Evolutionary conservation across 495 filamentous ascomycete genomes (phyloP).

Genomic region (Hypoxylon crocopeplum): DNA sequence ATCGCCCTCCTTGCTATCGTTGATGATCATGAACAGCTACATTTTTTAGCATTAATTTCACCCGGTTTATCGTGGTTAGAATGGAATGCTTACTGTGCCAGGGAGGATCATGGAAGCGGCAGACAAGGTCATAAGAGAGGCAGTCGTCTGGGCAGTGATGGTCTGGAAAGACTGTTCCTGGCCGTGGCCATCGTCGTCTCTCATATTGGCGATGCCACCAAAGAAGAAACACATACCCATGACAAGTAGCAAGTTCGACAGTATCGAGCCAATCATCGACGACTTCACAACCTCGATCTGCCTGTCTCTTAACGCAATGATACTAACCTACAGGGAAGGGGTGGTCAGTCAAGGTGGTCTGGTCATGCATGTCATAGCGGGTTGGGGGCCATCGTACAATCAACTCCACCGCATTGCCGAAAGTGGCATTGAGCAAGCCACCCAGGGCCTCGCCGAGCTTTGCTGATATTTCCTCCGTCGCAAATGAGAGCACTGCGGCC

Average conservation of each 20-base stretch:
- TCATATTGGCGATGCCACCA: slow-evolving; percentile 72
- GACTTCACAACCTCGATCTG: slow-evolving; percentile 96
- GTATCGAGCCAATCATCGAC: slow-evolving; percentile 95
- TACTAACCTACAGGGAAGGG: slow-evolving; percentile 72
- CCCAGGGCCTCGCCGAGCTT: slow-evolving; percentile 89
- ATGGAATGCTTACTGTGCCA: slow-evolving; percentile 68
- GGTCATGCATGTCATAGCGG: slow-evolving; percentile 15
- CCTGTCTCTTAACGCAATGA: slow-evolving; percentile 83
- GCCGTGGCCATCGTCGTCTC: slow-evolving; percentile 48
- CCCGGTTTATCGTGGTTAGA: background rate
- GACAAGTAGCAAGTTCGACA: slow-evolving; percentile 94
- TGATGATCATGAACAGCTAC: slow-evolving; percentile 55
- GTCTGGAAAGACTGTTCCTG: slow-evolving; percentile 79
- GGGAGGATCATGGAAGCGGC: slow-evolving; percentile 93
- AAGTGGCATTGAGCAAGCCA: slow-evolving; percentile 92
- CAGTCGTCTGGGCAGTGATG: slow-evolving; percentile 93
- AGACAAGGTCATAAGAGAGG: slow-evolving; percentile 92
- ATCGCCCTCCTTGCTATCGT: slow-evolving; percentile 34
- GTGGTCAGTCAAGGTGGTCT: slow-evolving; percentile 20
- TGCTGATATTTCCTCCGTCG: slow-evolving; percentile 88
- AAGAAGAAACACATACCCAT: slow-evolving; percentile 96
- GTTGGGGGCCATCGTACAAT: slow-evolving; percentile 69
- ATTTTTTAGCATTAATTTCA: slow-evolving; percentile 4
- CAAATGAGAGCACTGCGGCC: slow-evolving; percentile 90
- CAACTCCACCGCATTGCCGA: slow-evolving; percentile 97